These are phyloP conservation scores for Lecanoromycetidae sp. DNA, from an alignment of 2,329 filamentous ascomycete genomes.

Conservation along the genomic window DNA sequence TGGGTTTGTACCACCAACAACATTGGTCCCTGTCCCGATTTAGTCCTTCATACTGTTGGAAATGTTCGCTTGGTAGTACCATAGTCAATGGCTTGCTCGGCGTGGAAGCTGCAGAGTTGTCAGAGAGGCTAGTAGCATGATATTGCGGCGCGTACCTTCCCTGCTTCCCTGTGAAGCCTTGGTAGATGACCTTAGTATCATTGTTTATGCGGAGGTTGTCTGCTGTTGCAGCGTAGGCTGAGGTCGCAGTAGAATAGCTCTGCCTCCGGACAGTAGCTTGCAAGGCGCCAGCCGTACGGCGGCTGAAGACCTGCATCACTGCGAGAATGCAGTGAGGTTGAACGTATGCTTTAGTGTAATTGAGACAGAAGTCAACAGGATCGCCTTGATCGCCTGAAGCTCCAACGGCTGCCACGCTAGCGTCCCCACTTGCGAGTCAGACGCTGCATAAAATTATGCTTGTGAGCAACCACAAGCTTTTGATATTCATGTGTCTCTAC, in stretches of 20 bases:
- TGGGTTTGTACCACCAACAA: conserved; percentile 96
- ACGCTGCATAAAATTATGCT: background rate
- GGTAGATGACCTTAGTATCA: conserved; percentile 90
- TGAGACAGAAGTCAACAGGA: background rate
- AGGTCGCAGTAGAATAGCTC: conserved; percentile 59
- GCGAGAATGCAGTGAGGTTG: background rate
- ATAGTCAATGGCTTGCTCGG: conserved; percentile 95
- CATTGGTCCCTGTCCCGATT: conserved; percentile 64
- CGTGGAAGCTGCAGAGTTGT: conserved; percentile 65
- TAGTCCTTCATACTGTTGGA: conserved; percentile 15
- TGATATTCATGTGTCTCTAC: background rate
- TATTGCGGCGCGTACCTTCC: conserved; percentile 51
- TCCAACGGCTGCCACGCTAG: conserved; percentile 9
- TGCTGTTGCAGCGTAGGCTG: conserved; percentile 60
- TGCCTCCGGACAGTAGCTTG: conserved; percentile 57
- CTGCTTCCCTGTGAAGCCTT: conserved; percentile 96
- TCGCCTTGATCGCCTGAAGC: too few relatives aligned
- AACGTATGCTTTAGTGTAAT: background rate
- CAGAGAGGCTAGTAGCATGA: conserved; percentile 22
- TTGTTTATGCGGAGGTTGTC: conserved; percentile 84
- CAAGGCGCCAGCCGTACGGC: conserved; percentile 58
- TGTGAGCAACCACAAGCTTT: background rate
- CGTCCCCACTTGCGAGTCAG: background rate
- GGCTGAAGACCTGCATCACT: conserved; percentile 75
- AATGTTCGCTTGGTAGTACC: conserved; percentile 42